Conservation (phyloP, 495 filamentous ascomycete species). For the Xylaria grammica region DNA sequence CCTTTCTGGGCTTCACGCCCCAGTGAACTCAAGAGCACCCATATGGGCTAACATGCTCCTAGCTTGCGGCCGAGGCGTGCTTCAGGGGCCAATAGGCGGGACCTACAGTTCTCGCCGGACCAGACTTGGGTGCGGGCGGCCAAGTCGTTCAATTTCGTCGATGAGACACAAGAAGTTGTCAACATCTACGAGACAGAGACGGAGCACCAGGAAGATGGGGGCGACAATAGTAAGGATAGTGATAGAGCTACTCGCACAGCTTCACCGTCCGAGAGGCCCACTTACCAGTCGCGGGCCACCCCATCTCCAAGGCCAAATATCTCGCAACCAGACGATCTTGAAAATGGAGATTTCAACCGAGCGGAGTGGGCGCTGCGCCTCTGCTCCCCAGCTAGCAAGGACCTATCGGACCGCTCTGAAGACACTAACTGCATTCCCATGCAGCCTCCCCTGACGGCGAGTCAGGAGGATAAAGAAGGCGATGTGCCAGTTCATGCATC, state of each 20-base stretch:
- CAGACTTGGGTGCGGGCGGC: conserved; percentile 8
- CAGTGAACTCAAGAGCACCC: neutral
- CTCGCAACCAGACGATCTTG: neutral
- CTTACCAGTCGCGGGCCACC: neutral
- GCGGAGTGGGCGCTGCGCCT: neutral
- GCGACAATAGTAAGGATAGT: neutral
- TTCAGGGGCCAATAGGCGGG: neutral
- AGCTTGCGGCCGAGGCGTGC: conserved; percentile 2
- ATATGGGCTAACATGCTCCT: neutral
- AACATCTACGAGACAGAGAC: conserved; percentile 1
- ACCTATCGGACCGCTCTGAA: neutral
- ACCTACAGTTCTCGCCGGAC: conserved; percentile 1
- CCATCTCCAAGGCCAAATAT: neutral
- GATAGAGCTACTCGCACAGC: no score
- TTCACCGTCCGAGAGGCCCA: neutral
- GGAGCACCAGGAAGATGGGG: neutral
- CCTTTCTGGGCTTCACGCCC: neutral
- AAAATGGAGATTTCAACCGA: neutral
- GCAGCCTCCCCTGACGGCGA: neutral
- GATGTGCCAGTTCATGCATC: neutral
- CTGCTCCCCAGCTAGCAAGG: neutral
- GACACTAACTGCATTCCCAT: neutral
- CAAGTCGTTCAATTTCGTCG: conserved; percentile 16
- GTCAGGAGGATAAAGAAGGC: neutral
- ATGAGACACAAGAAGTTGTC: conserved; percentile 18